Evolutionary conservation across 164 flowering plant species (phyloP).

Genomic region (Stephania japonica): DNA sequence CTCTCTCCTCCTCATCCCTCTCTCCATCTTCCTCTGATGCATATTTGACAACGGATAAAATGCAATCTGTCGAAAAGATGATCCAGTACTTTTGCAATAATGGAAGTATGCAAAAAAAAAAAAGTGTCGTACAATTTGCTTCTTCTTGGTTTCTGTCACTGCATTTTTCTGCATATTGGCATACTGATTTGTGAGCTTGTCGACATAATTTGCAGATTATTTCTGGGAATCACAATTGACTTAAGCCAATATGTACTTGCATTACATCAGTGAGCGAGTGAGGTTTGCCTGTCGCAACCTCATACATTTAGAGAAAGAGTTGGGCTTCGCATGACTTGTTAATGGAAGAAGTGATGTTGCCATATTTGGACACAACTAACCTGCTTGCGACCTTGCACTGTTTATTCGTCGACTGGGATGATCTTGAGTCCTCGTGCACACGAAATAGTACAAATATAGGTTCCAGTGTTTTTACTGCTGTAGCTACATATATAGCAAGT

Average conservation of each 20-base stretch:
- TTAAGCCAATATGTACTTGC: neutral
- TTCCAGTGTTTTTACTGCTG: neutral
- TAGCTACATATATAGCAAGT: too few species aligned
- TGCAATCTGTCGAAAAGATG: too few species aligned
- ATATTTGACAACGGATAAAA: too few species aligned
- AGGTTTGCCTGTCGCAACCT: neutral
- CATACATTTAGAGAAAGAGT: neutral
- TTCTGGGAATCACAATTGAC: slow-evolving; percentile 7
- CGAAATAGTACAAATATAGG: too few species aligned
- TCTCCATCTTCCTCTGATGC: too few species aligned
- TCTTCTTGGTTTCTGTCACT: neutral
- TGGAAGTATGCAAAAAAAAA: too few species aligned
- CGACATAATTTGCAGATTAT: slow-evolving; percentile 11
- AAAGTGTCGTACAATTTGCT: too few species aligned
- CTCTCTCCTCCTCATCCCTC: neutral
- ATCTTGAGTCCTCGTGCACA: neutral
- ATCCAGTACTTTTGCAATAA: too few species aligned
- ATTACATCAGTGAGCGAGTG: neutral
- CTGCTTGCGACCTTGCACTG: neutral
- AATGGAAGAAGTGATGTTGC: neutral
- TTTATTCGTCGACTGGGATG: neutral
- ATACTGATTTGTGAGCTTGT: neutral
- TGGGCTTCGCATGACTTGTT: neutral
- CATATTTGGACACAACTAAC: neutral
- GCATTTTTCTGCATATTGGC: neutral